These are phyloP conservation scores for Fusarium sp. DNA, from an alignment of 2,329 filamentous ascomycete species.

Conservation along the genomic window DNA sequence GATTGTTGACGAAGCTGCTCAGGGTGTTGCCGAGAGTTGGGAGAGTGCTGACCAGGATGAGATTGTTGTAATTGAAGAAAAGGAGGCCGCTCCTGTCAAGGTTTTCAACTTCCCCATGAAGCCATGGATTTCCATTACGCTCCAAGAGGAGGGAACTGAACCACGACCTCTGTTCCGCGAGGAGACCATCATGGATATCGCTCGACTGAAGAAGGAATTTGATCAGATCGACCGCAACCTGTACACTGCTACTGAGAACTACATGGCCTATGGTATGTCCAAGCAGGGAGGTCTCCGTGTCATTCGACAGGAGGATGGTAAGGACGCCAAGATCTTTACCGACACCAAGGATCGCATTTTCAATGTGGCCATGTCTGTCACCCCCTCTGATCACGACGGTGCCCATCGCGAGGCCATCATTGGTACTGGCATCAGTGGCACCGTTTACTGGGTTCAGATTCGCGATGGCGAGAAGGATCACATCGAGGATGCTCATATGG, in stretches of 20 bases:
- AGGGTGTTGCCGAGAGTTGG: slow-evolving; percentile 85
- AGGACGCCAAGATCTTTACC: slow-evolving; percentile 91
- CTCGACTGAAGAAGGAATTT: slow-evolving; percentile 95
- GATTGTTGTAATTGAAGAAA: slow-evolving; percentile 74
- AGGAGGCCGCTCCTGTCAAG: slow-evolving; percentile 73
- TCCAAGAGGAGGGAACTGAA: slow-evolving; percentile 70
- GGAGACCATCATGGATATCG: slow-evolving; percentile 90
- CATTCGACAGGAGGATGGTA: slow-evolving; percentile 93
- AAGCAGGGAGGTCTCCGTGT: slow-evolving; percentile 94
- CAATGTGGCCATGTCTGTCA: slow-evolving; percentile 86
- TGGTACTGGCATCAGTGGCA: slow-evolving; percentile 92
- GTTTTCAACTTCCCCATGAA: slow-evolving; percentile 98
- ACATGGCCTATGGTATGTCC: slow-evolving; percentile 93
- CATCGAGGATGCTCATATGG: slow-evolving; percentile 81
- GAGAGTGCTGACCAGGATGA: slow-evolving; percentile 85
- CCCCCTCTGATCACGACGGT: slow-evolving; percentile 66
- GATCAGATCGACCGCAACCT: slow-evolving; percentile 96
- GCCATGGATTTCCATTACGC: slow-evolving; percentile 90
- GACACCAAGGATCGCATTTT: slow-evolving; percentile 94
- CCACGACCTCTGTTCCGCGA: slow-evolving; percentile 76
- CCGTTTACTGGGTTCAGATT: slow-evolving; percentile 94
- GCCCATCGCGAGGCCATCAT: slow-evolving; percentile 83
- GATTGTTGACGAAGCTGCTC: slow-evolving; percentile 62
- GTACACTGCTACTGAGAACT: slow-evolving; percentile 87
- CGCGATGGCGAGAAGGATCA: slow-evolving; percentile 82